Percentiles rank a stretch among this genome's conserved stretches.
These are phyloP conservation scores for Candida caryicola DNA, from an alignment of 805 yeast genomes.

Conservation along the genomic window DNA sequence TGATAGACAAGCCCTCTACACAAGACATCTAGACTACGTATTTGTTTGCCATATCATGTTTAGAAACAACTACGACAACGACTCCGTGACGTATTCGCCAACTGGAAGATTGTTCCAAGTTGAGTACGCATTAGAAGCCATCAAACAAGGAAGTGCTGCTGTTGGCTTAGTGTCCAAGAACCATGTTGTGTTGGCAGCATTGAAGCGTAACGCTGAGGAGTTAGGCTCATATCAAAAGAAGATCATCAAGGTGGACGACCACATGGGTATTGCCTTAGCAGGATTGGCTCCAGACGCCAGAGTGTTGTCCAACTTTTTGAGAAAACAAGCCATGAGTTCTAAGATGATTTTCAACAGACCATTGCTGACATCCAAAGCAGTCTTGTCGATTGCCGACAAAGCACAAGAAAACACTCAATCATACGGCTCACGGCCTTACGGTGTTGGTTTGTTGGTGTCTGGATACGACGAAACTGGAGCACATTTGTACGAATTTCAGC, in stretches of 20 bases:
- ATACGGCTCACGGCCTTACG: slow-evolving; percentile 96
- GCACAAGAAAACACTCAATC: slow-evolving; percentile 96
- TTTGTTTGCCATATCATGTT: slow-evolving; percentile 45
- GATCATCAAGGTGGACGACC: slow-evolving; percentile 86
- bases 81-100: slow-evolving; percentile 95
- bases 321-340: slow-evolving; percentile 89
- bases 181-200: slow-evolving; percentile 88
- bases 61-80: slow-evolving; percentile 98
- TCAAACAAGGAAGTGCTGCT: slow-evolving; percentile 96
- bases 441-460: slow-evolving; percentile 87
- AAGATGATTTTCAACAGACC: slow-evolving; percentile 85
- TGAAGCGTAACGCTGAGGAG: slow-evolving; percentile 95
- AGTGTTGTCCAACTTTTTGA: slow-evolving; percentile 80
- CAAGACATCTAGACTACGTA: neutral
- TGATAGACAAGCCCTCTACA: neutral
- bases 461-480: slow-evolving; percentile 95
- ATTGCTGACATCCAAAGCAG: slow-evolving; percentile 78
- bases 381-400: slow-evolving; percentile 84
- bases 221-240: slow-evolving; percentile 96
- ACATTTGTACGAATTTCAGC: slow-evolving; percentile 91
- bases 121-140: slow-evolving; percentile 90
- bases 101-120: slow-evolving; percentile 88
- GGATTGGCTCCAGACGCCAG: slow-evolving; percentile 99
- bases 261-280: slow-evolving; percentile 92
- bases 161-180: slow-evolving; percentile 86